These are phyloP conservation scores for Lentithecium fluviatile DNA, from an alignment of 495 filamentous ascomycete genomes.

Conservation along the genomic window DNA sequence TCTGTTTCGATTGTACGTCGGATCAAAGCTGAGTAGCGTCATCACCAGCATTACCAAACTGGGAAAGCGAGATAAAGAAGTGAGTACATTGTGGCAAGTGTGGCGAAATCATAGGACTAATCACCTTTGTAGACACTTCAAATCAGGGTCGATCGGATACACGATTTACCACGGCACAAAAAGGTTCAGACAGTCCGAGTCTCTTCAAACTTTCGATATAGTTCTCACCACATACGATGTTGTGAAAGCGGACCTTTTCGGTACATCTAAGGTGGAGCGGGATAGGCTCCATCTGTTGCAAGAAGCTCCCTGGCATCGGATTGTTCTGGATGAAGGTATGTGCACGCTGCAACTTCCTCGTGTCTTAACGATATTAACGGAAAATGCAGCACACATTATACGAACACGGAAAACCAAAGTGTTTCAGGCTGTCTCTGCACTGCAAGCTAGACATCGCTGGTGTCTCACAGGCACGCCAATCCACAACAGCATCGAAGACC, in stretches of 20 bases:
- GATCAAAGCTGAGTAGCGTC: too few relatives aligned
- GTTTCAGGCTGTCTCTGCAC: neutral
- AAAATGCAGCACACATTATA: neutral
- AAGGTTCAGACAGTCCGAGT: neutral
- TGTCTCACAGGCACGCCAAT: neutral
- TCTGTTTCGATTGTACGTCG: too few relatives aligned
- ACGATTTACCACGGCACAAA: neutral
- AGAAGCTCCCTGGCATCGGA: neutral
- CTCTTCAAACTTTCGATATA: neutral
- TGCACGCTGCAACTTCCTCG: neutral
- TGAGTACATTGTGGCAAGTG: too few relatives aligned
- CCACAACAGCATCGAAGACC: neutral
- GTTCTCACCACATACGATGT: neutral
- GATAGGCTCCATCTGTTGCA: too few relatives aligned
- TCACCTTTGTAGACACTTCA: neutral
- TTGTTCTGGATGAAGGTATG: neutral
- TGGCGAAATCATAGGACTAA: too few relatives aligned
- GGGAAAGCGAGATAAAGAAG: too few relatives aligned
- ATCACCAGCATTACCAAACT: too few relatives aligned
- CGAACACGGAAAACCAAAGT: neutral
- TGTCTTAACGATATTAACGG: neutral
- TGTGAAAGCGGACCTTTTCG: neutral
- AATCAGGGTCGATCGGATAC: neutral
- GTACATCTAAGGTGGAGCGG: too few relatives aligned
- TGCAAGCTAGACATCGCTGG: neutral